Evolutionary conservation across 192 early-diverging fungal genomes (phyloP).

Genomic region (Radiomyces spectabilis): DNA sequence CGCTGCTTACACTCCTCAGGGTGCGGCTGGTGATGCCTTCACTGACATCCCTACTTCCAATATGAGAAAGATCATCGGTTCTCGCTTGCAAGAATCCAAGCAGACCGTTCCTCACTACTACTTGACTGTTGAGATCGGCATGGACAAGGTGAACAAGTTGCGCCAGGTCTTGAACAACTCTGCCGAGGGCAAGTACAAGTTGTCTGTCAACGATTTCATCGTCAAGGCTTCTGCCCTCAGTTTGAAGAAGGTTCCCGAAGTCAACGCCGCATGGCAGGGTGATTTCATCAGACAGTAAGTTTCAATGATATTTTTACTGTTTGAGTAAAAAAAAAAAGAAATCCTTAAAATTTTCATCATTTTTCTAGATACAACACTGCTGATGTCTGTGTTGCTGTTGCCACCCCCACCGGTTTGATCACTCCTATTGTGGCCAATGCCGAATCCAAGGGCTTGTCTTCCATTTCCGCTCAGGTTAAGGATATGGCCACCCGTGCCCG

Average conservation of each 20-base stretch:
- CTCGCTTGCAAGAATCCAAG: slow-evolving; percentile 72
- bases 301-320: too few relatives aligned
- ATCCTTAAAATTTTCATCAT: too few relatives aligned
- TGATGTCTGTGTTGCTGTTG: slow-evolving; percentile 94
- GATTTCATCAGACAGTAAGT: slow-evolving; percentile 86
- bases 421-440: slow-evolving; percentile 86
- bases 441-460: slow-evolving; percentile 78
- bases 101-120: slow-evolving; percentile 75
- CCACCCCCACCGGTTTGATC: slow-evolving; percentile 90
- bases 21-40: slow-evolving; percentile 45
- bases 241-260: slow-evolving; percentile 86
- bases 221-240: slow-evolving; percentile 92
- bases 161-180: slow-evolving; percentile 84
- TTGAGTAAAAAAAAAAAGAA: background rate
- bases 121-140: slow-evolving; percentile 77
- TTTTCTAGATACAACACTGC: slow-evolving; percentile 68
- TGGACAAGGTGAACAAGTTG: slow-evolving; percentile 82
- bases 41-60: slow-evolving; percentile 67
- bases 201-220: slow-evolving; percentile 98
- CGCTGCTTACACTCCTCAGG: slow-evolving; percentile 38
- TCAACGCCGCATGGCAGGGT: slow-evolving; percentile 79
- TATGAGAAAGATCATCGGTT: slow-evolving; percentile 78
- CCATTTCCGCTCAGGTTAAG: slow-evolving; percentile 82
- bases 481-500: slow-evolving; percentile 80
- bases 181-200: slow-evolving; percentile 85